Conservation (phyloP, 768 basidiomycete species). For the Cystobasidium ongulense region DNA sequence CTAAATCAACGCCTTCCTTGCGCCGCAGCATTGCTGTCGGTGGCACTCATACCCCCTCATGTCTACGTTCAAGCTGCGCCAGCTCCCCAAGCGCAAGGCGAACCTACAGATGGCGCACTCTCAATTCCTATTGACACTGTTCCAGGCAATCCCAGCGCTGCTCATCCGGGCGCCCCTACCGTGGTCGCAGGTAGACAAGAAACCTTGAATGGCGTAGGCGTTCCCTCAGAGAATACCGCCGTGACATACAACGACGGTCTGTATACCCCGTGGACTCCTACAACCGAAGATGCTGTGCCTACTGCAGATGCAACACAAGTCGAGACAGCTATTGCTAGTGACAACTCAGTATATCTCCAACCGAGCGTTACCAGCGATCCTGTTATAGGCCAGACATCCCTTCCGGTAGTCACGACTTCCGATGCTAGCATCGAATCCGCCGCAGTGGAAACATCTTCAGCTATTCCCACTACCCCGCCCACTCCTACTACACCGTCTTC, state of each 20-base stretch:
- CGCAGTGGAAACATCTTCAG: background rate
- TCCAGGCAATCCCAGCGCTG: background rate
- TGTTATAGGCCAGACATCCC: background rate
- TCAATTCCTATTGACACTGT: background rate
- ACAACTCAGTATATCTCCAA: slow-evolving; percentile 12
- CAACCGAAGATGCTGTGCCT: background rate
- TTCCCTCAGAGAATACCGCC: background rate
- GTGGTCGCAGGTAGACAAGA: background rate
- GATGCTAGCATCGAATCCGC: background rate
- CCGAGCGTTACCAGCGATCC: background rate
- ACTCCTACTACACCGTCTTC: background rate
- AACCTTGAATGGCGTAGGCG: background rate
- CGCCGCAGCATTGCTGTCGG: background rate
- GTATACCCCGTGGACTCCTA: slow-evolving; percentile 20
- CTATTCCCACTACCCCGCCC: background rate
- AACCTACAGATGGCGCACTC: background rate
- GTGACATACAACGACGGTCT: slow-evolving; percentile 17
- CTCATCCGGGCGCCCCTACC: slow-evolving; percentile 3
- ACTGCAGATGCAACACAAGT: background rate
- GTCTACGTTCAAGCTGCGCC: background rate
- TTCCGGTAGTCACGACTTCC: background rate
- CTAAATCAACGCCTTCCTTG: background rate
- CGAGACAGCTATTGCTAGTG: background rate
- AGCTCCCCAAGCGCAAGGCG: slow-evolving; percentile 1
- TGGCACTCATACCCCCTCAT: background rate